Evolutionary conservation across 768 basidiomycete species (phyloP).

Genomic region (Xerocomus potaroensis): DNA sequence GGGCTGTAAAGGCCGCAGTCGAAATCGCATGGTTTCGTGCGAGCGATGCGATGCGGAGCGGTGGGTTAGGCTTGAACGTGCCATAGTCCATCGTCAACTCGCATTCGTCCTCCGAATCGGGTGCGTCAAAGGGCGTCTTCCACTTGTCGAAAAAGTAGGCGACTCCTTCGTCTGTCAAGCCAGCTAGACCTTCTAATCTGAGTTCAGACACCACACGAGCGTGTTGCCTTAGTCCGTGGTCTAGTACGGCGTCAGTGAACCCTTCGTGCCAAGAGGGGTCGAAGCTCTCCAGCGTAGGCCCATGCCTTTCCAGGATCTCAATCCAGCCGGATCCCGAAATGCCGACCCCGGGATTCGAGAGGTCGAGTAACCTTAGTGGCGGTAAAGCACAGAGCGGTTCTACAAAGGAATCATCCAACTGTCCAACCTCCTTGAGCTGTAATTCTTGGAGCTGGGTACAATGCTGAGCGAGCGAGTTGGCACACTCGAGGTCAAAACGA

Average conservation of each 20-base stretch:
- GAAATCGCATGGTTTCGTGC: too few relatives aligned
- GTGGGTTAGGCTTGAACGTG: slow-evolving; percentile 1
- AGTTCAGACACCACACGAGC: slow-evolving; percentile 48
- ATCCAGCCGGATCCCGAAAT: slow-evolving; percentile 52
- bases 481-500: slow-evolving; percentile 72
- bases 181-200: slow-evolving; percentile 48
- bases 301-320: slow-evolving; percentile 50
- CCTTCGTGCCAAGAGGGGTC: slow-evolving; percentile 67
- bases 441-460: slow-evolving; percentile 61
- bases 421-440: slow-evolving; percentile 73
- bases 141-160: slow-evolving; percentile 63
- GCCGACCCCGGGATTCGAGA: slow-evolving; percentile 60
- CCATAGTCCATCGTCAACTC: slow-evolving; percentile 20
- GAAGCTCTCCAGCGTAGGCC: slow-evolving; percentile 52
- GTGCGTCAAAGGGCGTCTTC: slow-evolving; percentile 22
- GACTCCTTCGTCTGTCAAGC: slow-evolving; percentile 69
- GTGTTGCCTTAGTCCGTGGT: slow-evolving; percentile 53
- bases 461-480: slow-evolving; percentile 49
- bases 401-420: slow-evolving; percentile 63
- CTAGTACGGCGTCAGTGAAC: slow-evolving; percentile 58
- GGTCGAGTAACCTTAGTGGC: slow-evolving; percentile 56
- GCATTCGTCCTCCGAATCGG: slow-evolving; percentile 12
- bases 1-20: too few relatives aligned
- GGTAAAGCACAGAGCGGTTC: slow-evolving; percentile 38
- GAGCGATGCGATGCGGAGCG: too few relatives aligned